These are phyloP conservation scores for Paraglomus occultum DNA, from an alignment of 192 early-diverging fungal species.

Conservation along the genomic window DNA sequence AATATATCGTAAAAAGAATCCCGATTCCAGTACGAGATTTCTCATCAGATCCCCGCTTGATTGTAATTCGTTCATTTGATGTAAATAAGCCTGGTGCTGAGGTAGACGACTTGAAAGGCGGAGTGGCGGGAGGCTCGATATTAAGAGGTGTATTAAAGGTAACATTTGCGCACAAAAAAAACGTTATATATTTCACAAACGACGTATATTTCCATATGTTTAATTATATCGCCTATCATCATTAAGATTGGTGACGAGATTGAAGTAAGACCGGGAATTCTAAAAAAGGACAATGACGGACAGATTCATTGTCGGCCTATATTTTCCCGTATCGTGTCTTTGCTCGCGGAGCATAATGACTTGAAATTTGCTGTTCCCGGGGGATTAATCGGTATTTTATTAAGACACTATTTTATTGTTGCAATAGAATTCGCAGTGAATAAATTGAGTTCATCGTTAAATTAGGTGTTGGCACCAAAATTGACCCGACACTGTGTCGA, in stretches of 20 bases:
- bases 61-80: conserved; percentile 98
- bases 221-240: not conserved
- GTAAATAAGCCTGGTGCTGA: conserved; percentile 98
- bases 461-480: conserved; percentile 86
- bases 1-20: conserved; percentile 96
- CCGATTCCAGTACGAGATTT: conserved; percentile 95
- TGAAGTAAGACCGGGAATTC: conserved; percentile 94
- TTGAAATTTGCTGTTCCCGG: conserved; percentile 99
- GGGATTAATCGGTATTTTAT: conserved; percentile 80
- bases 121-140: conserved; percentile 97
- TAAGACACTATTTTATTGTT: not conserved
- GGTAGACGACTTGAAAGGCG: conserved; percentile 89
- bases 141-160: conserved; percentile 83
- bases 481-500: conserved; percentile 96
- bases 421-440: not conserved
- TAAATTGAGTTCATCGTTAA: not conserved
- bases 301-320: conserved; percentile 82
- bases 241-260: conserved; percentile 88
- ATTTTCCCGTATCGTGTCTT: conserved; percentile 82
- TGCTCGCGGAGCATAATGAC: conserved; percentile 86
- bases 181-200: not conserved
- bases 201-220: conserved; percentile 21
- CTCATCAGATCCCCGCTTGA: conserved; percentile 83
- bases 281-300: conserved; percentile 83
- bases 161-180: conserved; percentile 6